Base-by-base conservation (phyloP, 345 rosid genomes). In the Populus davidiana region DNA sequence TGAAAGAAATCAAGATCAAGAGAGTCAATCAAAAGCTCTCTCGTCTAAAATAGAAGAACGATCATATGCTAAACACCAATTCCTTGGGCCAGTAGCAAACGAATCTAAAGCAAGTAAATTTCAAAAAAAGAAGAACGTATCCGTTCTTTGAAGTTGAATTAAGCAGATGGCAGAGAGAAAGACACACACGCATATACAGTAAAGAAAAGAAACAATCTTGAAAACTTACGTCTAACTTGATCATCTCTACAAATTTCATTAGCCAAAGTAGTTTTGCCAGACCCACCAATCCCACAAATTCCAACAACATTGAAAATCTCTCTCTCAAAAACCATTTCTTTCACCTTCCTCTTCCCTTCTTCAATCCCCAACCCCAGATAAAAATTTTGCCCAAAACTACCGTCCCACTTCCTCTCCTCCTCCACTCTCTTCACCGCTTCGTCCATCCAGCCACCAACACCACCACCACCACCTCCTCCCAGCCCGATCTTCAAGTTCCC, bases 231-330 rank as follows among this genome's bases (percentile, higher is more conserved):
- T 82, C 72, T 81, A 41, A 95, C 89, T 84, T 87, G 82, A 74
- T 78, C 78, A 69, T 95, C 99, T 76, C 79, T 86, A 69, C 87
- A 81, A 77, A 90, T 66, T 78, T 95, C 94, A 76, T 68, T 77
- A 35, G 94, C 99, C 82, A 95, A 82, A 73, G 99, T 93, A 7
- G 99, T 93, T 71, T 95, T 95, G 0, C 99, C 99, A 0, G 92
- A 93, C 25, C 98, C 99, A 1, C 96, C 99, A 78, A 92, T 93
- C 5, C 99, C 98, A 76, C 73, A 70, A 54, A 93, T 92, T 69
- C 94, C 98, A 62, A 91, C 65, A 70, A 92, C 70, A 36, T 74
- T 77, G 23, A 77, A 69, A 70, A 73, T 77, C 0, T 91, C 87
- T 23, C 82, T 73, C 27, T 35, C 87, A 13, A 85, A 79, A 25